Evolutionary conservation across 371 early-diverging fungal genomes (phyloP), one percentile per base, ranked within the genome.

Genomic region (Mortierella sp.): DNA sequence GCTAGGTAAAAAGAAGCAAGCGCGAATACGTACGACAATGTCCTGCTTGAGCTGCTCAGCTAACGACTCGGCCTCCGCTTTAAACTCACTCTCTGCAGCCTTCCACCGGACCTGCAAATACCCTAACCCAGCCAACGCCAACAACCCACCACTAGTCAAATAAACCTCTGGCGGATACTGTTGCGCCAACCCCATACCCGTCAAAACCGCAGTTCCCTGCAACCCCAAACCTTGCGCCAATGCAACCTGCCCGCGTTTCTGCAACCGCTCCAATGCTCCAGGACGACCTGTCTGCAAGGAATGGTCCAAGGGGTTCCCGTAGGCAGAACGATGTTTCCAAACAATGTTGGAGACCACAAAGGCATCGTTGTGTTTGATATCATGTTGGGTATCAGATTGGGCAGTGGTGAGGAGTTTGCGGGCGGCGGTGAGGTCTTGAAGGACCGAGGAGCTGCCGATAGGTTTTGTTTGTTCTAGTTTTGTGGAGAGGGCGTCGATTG

Each of bases 31-130:
- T 81, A 84, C 85, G 7, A 86, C 78, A 73, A 86, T 79, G 11
- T 86, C 87, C n/a, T 80, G 75, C 76, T 86, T 86, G 41, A 86
- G 48, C 29, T 86, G 70, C 11, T 79, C 78, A 3, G 87, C 82
- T 38, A 86, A 48, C 0, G 77, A 73, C 16, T 86, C 80, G 3
- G 87, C 82, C 58, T 86, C 82, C 0, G 82, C 75, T 46, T 75
- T 79, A 56, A 86, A 86, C 76, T 86, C 87, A 24, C 70, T 82
- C 87, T 86, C 82, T 1, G 87, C 87, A 16, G 87, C 82, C 72
- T 86, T 86, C 87, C 87, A 86, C 29, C 87, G 79, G 35, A 82
- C 38, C 24, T 86, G 87, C 82, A 86, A 75, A 32, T 86, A 86
- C 10, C 87, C 87, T 54, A 86, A 44, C n/a, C 87, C 87, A 27